phyloP scores from a whole-genome alignment of 2,329 filamentous ascomycete genomes.

The Apiospora phragmitis region DNA sequence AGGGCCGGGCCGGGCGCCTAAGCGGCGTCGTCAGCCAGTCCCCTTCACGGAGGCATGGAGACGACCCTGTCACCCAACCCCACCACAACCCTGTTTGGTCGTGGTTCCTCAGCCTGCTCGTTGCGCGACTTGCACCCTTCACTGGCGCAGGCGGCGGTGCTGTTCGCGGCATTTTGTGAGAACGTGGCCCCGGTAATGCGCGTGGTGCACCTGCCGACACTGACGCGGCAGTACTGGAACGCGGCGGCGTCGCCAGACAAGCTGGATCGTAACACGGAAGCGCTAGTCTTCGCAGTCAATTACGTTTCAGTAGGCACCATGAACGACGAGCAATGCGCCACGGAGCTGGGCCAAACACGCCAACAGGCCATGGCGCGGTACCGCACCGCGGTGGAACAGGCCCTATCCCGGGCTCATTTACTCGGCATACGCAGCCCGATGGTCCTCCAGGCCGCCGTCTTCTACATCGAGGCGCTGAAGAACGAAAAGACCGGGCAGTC shows the following conservation, averaged over 20 bases:
- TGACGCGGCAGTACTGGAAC: conserved; percentile 17
- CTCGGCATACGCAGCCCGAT: background rate
- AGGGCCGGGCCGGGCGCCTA: background rate
- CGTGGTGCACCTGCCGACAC: conserved; percentile 31
- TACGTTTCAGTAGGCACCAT: background rate
- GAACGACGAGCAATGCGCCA: background rate
- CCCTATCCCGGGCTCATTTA: background rate
- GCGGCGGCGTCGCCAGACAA: conserved; percentile 14
- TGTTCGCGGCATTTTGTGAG: conserved; percentile 26
- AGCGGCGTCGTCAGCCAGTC: background rate
- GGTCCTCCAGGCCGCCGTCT: background rate
- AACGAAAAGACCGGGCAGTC: background rate
- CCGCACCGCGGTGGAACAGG: background rate
- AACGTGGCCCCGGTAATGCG: conserved; percentile 29
- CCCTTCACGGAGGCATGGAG: background rate
- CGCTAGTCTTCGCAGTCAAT: conserved; percentile 2
- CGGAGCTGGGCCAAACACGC: background rate
- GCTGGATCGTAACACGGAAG: conserved; percentile 20
- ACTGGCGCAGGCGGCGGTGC: conserved; percentile 20
- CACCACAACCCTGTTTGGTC: conserved; percentile 26
- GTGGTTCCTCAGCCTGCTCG: conserved; percentile 24
- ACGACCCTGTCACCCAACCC: background rate
- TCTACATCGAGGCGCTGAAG: background rate
- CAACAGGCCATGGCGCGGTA: background rate
- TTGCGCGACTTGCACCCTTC: conserved; percentile 23